Base-by-base conservation (phyloP, 768 basidiomycete species). In the Lactarius evosmus region DNA sequence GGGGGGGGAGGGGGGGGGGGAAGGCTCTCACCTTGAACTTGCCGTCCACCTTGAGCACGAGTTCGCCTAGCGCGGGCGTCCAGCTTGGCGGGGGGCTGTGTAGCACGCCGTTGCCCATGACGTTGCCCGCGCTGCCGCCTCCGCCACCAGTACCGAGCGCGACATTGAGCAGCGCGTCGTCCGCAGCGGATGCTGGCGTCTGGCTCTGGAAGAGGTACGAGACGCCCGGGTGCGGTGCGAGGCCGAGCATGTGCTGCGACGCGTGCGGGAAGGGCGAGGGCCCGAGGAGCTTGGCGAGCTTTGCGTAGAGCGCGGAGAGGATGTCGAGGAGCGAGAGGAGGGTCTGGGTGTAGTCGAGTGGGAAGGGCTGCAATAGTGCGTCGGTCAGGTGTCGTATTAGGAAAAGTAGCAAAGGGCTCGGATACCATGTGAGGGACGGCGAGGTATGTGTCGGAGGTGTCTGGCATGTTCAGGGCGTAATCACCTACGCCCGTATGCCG, bases 281-380 rank as follows among this genome's bases (percentile, higher is more conserved):
- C 0, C 92, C 92, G 27, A 96, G 85, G 57, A 93, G 83, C 70
- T 86, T 86, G 9, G 83, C 83, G 44, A 96, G 88, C 75, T 92
- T 93, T 75, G 90, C 86, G 78, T 95, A 96, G 33, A 92, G 85
- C 71, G 94, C 92, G 19, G 91, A 90, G 44, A 95, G 82, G 54
- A 95, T 89, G 72, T 95, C 94, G 58, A 94, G 85, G 30, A 94
- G 85, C 36, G 93, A 92, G 58, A 93, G 83, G 38, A 95, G 83
- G 11, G 90, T 91, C 75, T 95, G 89, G 68, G 91, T 88, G 72
- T 96, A 95, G 74, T 95, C 93, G 60, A 95, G 74, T 3, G 87
- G 78, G 75, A 95, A 95, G n/a, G 93, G 89, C 93, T 94, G 66
- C 58, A 57, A 11, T 59, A 29, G 58, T 33, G 30, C 8, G 38